phyloP scores from a whole-genome alignment of 768 basidiomycete species.

The Auricularia sp. region DNA sequence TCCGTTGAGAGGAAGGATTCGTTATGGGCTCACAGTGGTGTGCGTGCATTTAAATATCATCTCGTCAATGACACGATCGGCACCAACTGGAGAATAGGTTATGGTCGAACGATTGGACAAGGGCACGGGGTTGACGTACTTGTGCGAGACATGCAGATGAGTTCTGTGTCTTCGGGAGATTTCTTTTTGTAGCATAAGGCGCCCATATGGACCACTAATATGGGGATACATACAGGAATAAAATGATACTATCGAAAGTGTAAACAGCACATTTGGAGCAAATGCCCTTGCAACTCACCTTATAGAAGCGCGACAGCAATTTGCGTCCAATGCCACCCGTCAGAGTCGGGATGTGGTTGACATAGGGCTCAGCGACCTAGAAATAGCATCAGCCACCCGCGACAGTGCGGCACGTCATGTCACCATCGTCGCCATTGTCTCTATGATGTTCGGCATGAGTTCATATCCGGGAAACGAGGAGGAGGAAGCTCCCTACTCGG shows the following conservation, averaged over 20 bases:
- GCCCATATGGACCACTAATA: conserved; percentile 9
- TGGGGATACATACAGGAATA: conserved; percentile 26
- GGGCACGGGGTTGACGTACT: conserved; percentile 26
- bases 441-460: conserved; percentile 12
- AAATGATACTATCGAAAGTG: conserved; percentile 33
- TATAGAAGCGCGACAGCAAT: conserved; percentile 42
- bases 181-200: conserved; percentile 22
- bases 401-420: background rate
- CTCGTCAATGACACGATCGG: conserved; percentile 40
- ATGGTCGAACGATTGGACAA: too few relatives aligned
- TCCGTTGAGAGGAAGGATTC: background rate
- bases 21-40: conserved; percentile 22
- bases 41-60: conserved; percentile 37
- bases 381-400: conserved; percentile 2
- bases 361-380: conserved; percentile 46
- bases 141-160: conserved; percentile 41
- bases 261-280: background rate
- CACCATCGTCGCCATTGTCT: conserved; percentile 36
- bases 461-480: background rate
- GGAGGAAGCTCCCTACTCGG: conserved; percentile 42
- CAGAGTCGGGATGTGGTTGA: conserved; percentile 51
- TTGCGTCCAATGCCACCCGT: conserved; percentile 46
- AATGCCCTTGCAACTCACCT: conserved; percentile 18
- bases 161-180: conserved; percentile 35
- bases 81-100: conserved; percentile 22